Percentiles rank a stretch among this genome's conserved stretches.
Evolutionary conservation across 768 basidiomycete species (phyloP).

Genomic region (Cystobasidium tubakii): DNA sequence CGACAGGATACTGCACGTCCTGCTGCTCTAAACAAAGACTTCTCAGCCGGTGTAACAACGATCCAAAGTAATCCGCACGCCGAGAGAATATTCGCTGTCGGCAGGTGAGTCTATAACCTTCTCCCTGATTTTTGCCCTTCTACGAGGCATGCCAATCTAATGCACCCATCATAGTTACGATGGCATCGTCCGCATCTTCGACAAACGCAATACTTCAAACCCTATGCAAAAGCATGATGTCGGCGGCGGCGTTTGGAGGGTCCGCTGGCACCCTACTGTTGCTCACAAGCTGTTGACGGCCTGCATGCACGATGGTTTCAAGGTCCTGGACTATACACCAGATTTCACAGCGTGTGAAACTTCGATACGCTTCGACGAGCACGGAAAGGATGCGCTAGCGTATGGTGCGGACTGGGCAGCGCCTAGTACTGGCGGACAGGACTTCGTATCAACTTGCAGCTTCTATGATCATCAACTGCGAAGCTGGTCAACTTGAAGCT

Average conservation of each 20-base stretch:
- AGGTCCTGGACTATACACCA: conserved; percentile 57
- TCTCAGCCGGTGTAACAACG: conserved; percentile 84
- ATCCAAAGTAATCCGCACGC: conserved; percentile 75
- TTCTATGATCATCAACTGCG: conserved; percentile 87
- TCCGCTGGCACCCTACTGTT: conserved; percentile 83
- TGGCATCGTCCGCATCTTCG: conserved; percentile 70
- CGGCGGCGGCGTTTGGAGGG: conserved; percentile 90
- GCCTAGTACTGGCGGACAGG: conserved; percentile 47
- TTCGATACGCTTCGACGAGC: conserved; percentile 38
- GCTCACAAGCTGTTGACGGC: conserved; percentile 74
- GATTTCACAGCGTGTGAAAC: conserved; percentile 7
- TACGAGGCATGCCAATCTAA: neutral
- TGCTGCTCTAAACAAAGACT: conserved; percentile 70
- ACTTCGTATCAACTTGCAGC: conserved; percentile 76
- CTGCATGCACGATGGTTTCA: conserved; percentile 97
- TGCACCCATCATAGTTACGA: conserved; percentile 62
- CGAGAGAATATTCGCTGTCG: conserved; percentile 79
- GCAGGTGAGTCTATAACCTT: conserved; percentile 58
- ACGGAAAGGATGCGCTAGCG: conserved; percentile 54
- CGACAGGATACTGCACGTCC: conserved; percentile 61
- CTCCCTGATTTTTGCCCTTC: neutral
- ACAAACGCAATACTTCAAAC: conserved; percentile 61
- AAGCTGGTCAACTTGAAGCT: conserved; percentile 57
- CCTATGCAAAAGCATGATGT: conserved; percentile 62
- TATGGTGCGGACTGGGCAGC: conserved; percentile 69